Percentiles rank a stretch among this genome's conserved stretches.
phyloP scores from a whole-genome alignment of 495 filamentous ascomycete genomes.

The Podospora pseudopauciseta region DNA sequence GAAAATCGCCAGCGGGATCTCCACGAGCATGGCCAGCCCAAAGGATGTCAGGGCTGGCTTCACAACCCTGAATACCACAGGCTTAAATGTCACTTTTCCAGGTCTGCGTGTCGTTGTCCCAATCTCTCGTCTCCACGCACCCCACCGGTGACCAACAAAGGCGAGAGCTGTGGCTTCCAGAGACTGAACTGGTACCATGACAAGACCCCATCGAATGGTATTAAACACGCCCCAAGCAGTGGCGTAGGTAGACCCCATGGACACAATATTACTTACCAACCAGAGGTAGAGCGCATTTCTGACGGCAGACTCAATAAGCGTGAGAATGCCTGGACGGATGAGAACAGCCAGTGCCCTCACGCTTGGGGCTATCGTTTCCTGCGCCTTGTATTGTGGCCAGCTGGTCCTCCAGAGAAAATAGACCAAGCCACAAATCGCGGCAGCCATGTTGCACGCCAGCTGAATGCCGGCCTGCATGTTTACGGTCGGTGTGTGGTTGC shows the following conservation, averaged over 20 bases:
- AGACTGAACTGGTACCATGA: conserved; percentile 71
- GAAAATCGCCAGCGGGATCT: conserved; percentile 60
- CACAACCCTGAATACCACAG: conserved; percentile 38
- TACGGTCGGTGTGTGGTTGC: conserved; percentile 50
- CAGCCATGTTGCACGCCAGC: conserved; percentile 56
- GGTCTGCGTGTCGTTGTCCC: conserved; percentile 38
- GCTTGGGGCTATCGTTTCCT: conserved; percentile 27
- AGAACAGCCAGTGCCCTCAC: conserved; percentile 49
- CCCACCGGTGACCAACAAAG: conserved; percentile 69
- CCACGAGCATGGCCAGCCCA: conserved; percentile 51
- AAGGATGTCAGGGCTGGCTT: conserved; percentile 54
- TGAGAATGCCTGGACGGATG: conserved; percentile 52
- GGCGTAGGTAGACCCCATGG: conserved; percentile 60
- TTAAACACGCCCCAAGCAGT: conserved; percentile 75
- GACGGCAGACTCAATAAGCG: conserved; percentile 61
- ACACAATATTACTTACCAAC: conserved; percentile 62
- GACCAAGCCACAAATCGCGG: conserved; percentile 53
- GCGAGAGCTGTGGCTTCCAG: conserved; percentile 62
- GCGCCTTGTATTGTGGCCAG: conserved; percentile 6
- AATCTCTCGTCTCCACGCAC: conserved; percentile 48
- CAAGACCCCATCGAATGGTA: conserved; percentile 73
- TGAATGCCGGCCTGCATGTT: conserved; percentile 62
- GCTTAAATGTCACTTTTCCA: conserved; percentile 35
- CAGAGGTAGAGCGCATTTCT: conserved; percentile 71
- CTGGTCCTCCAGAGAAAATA: conserved; percentile 56